These are phyloP conservation scores for Phoma sp. DNA, from an alignment of 2,329 filamentous ascomycete species.

Conservation along the genomic window DNA sequence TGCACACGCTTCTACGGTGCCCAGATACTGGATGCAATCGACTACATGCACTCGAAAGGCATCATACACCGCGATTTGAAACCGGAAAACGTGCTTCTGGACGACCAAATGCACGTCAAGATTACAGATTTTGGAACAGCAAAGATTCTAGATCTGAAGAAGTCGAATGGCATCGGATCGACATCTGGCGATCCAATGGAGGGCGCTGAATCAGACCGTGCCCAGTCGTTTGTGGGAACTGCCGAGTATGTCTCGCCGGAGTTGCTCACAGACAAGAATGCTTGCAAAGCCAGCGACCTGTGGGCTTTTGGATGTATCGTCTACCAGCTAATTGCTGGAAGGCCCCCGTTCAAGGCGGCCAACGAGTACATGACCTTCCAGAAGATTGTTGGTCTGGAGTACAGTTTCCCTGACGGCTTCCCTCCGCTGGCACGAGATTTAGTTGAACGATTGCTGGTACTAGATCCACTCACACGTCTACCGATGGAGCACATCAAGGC, in stretches of 20 bases:
- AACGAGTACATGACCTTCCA: slow-evolving; percentile 98
- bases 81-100: slow-evolving; percentile 93
- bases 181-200: slow-evolving; percentile 60
- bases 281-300: slow-evolving; percentile 95
- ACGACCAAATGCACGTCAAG: slow-evolving; percentile 96
- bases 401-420: slow-evolving; percentile 90
- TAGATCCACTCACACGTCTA: slow-evolving; percentile 83
- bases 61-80: slow-evolving; percentile 98
- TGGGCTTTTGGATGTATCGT: slow-evolving; percentile 99
- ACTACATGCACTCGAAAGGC: slow-evolving; percentile 96
- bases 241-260: slow-evolving; percentile 98
- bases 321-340: slow-evolving; percentile 93
- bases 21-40: slow-evolving; percentile 93
- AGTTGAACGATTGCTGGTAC: slow-evolving; percentile 86
- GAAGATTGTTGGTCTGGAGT: slow-evolving; percentile 94
- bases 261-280: slow-evolving; percentile 93
- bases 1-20: slow-evolving; percentile 94
- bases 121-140: slow-evolving; percentile 99
- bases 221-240: slow-evolving; percentile 95
- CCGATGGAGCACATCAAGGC: slow-evolving; percentile 97
- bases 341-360: slow-evolving; percentile 93
- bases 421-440: slow-evolving; percentile 85
- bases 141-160: slow-evolving; percentile 76
- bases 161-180: slow-evolving; percentile 52
- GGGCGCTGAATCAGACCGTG: slow-evolving; percentile 71